Evolutionary conservation across 169 alveolate species (phyloP).

Genomic region (Cryptosporidium ryanae): DNA sequence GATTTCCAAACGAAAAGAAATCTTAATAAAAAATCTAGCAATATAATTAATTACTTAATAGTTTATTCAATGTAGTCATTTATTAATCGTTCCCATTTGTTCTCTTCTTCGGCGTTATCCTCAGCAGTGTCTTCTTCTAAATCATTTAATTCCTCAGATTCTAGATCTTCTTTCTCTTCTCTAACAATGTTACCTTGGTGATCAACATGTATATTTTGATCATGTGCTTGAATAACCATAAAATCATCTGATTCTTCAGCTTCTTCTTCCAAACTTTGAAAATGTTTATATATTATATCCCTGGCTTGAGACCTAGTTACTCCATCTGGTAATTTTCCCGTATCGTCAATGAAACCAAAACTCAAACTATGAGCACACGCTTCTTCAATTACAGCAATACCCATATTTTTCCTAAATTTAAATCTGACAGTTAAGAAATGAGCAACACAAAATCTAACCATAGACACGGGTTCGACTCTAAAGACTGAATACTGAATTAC

Average conservation of each 20-base stretch:
- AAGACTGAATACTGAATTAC: constrained; percentile 64
- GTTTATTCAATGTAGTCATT: constrained; percentile 26
- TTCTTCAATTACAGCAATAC: constrained; percentile 70
- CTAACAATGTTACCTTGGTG: constrained; percentile 15
- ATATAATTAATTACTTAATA: background rate
- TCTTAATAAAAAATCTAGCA: too few relatives aligned
- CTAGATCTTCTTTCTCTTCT: background rate
- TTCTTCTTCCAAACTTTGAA: constrained; percentile 18
- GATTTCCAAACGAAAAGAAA: too few relatives aligned
- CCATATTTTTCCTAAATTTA: constrained; percentile 57
- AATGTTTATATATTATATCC: constrained; percentile 38
- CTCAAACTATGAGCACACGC: constrained; percentile 72
- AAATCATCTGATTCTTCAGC: constrained; percentile 20
- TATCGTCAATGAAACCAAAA: constrained; percentile 71
- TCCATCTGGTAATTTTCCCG: constrained; percentile 32
- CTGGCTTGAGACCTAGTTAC: constrained; percentile 52
- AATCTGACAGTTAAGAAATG: constrained; percentile 31
- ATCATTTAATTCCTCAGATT: constrained; percentile 18
- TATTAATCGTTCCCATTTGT: background rate
- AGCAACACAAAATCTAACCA: constrained; percentile 62
- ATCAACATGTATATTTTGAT: constrained; percentile 28
- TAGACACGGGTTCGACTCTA: constrained; percentile 65
- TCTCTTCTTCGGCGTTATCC: background rate
- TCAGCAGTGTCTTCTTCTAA: constrained; percentile 19
- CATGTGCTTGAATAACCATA: constrained; percentile 15